Percentiles rank a stretch among this genome's conserved stretches.
These are phyloP conservation scores for Chytriomyces sp. DNA, from an alignment of 192 early-diverging fungal species.

Conservation along the genomic window DNA sequence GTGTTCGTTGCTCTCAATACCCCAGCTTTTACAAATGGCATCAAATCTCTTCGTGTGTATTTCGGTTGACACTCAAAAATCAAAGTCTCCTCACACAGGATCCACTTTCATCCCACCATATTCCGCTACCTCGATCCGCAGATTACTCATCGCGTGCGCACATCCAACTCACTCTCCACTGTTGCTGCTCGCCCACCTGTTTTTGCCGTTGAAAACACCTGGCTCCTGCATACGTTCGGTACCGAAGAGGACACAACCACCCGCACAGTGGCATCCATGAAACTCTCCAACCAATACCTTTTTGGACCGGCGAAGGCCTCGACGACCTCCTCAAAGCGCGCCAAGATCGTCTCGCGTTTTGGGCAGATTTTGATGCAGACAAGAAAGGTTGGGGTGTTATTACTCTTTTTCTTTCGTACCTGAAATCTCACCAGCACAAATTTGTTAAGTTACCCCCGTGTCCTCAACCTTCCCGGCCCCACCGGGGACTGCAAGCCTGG, in stretches of 20 bases:
- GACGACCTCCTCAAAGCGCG: constrained; percentile 2
- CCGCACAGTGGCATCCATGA: not conserved
- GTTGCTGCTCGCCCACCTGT: not conserved
- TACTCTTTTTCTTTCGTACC: not conserved
- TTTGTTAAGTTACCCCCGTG: not conserved
- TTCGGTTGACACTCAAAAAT: not conserved
- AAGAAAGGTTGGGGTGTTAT: not conserved
- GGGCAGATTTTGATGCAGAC: constrained; percentile 1
- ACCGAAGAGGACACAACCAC: not conserved
- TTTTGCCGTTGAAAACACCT: not conserved
- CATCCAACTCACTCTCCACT: too few species aligned
- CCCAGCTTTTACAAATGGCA: too few species aligned
- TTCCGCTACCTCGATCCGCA: constrained; percentile 16
- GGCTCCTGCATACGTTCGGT: not conserved
- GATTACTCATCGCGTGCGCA: not conserved
- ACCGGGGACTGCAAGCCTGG: not conserved
- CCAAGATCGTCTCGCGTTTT: not conserved
- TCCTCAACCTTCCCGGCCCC: constrained; percentile 2
- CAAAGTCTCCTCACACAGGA: not conserved
- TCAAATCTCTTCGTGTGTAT: too few species aligned
- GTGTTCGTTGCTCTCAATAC: not conserved
- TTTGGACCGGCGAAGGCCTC: constrained; percentile 18
- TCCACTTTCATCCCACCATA: constrained; percentile 11
- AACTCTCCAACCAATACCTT: not conserved
- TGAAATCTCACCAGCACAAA: not conserved